Evolutionary conservation across 2,329 filamentous ascomycete genomes (phyloP), one percentile per base, ranked within the genome.

Genomic region (Diaporthe caulivora): DNA sequence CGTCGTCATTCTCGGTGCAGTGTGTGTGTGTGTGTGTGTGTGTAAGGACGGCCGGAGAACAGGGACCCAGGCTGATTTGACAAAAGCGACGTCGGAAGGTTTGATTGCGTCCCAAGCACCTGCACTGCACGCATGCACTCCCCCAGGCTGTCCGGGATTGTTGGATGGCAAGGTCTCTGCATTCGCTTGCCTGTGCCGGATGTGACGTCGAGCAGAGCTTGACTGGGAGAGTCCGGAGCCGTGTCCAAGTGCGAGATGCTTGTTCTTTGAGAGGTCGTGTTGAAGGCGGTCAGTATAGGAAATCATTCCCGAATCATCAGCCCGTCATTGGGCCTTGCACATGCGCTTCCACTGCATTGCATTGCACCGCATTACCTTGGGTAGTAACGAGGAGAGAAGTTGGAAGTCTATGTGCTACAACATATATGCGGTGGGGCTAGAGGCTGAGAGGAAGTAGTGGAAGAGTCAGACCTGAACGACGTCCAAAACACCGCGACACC

Each of bases 401-500:
- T 9, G 40, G 37, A 21, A 34, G 26, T 10, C 21, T 42, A 47
- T 49, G 54, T 42, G 34, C 34, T 34, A 34, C 53, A 55, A 18
- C 53, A 34, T 40, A 9, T 15, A 18, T 11, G 18, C 29, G 31
- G 34, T 40, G 31, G 55, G 55, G 21, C 55, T 58, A 3, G 26
- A 29, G 13, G 54, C 26, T 37, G 54, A 40, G 54, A 9, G n/a
- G 54, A 57, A 21, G 29, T 40, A 8, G 29, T 26, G 10, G 8
- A 31, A 34, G 54, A 34, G 54, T 18, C 17, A n/a, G 57, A 26
- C n/a, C 2, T 40, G 44, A 24, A 18, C 29, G n/a, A 34, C 47
- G 29, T 54, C 29, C 29, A 40, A 47, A 69, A 57, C 68, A 62
- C 53, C 54, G 60, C 55, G 68, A 71, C 55, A 71, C 54, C 31